phyloP scores from a whole-genome alignment of 805 yeast species.

The Wickerhamomyces queroliae region DNA sequence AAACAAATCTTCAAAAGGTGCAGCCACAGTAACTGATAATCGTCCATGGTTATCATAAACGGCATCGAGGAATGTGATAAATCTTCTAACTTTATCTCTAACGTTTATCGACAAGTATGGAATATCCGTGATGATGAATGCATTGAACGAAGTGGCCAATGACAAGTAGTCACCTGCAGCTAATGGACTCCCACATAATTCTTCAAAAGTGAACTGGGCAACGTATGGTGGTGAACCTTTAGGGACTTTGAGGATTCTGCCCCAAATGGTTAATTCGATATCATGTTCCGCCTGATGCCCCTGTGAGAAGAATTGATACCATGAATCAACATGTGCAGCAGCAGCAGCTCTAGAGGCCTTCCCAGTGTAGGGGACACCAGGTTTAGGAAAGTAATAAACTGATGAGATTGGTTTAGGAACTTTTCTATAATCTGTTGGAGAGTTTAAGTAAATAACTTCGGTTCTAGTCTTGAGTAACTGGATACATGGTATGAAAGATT shows the following conservation, averaged over 20 bases:
- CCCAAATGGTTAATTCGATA: constrained; percentile 68
- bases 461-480: constrained; percentile 68
- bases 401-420: constrained; percentile 77
- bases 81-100: constrained; percentile 82
- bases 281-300: constrained; percentile 37
- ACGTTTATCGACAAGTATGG: constrained; percentile 76
- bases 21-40: constrained; percentile 84
- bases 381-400: constrained; percentile 70
- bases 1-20: constrained; percentile 77
- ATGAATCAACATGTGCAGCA: constrained; percentile 55
- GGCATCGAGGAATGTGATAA: constrained; percentile 92
- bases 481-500: constrained; percentile 89
- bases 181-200: constrained; percentile 80
- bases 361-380: constrained; percentile 50
- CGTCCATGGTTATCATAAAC: constrained; percentile 89
- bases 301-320: constrained; percentile 79
- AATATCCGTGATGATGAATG: constrained; percentile 87
- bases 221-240: constrained; percentile 69
- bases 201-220: constrained; percentile 83
- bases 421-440: constrained; percentile 92
- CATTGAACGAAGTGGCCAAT: constrained; percentile 66
- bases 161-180: constrained; percentile 94
- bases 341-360: constrained; percentile 46
- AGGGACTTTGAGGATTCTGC: constrained; percentile 75
- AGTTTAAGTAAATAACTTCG: constrained; percentile 72